Base-by-base conservation (phyloP, 2,329 filamentous ascomycete genomes). In the Diaporthe destruens region DNA sequence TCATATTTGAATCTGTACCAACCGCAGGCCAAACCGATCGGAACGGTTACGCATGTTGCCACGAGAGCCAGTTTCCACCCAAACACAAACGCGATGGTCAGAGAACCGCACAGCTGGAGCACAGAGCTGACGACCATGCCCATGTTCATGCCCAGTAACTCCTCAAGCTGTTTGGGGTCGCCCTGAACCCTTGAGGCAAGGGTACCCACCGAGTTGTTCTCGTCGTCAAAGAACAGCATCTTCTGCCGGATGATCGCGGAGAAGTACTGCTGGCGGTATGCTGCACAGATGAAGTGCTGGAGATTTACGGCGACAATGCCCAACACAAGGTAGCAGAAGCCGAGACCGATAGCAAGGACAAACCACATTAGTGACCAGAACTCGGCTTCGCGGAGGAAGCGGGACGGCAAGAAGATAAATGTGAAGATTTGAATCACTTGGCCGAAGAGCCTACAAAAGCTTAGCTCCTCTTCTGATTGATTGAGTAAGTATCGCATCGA, bases 21-120 rank as follows among this genome's bases (percentile, higher is more conserved):
- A 0, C 84, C 85, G 0, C 85, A 83, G 6, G 80, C 70, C 4
- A 89, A 75, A 56, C 85, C 82, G 29, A 90, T 78, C 0, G 88
- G 88, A 69, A 88, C 80, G 7, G 88, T 87, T 11, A 92, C 89
- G 76, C 90, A 92, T 11, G 90, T 83, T 0, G 89, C 87, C 0
- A 95, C 90, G 0, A 94, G 82, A 0, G 91, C 89, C 11, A 96
- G 85, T 79, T 94, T 95, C 93, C 93, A 95, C 1, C 92, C 91
- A 78, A 92, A 94, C 5, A 87, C 84, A 77, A 94, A 94, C 1
- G 91, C 87, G 67, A 95, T 92, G 55, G 87, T 83, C 18, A 94
- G 81, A 9, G 88, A 89, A 0, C 92, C 93, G 11, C 89, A 77
- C 3, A 95, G 81, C 63, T 89, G 92, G 78, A 94, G 91, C 29